phyloP scores from a whole-genome alignment of 768 basidiomycete genomes.

The Asterophora lycoperdoides region DNA sequence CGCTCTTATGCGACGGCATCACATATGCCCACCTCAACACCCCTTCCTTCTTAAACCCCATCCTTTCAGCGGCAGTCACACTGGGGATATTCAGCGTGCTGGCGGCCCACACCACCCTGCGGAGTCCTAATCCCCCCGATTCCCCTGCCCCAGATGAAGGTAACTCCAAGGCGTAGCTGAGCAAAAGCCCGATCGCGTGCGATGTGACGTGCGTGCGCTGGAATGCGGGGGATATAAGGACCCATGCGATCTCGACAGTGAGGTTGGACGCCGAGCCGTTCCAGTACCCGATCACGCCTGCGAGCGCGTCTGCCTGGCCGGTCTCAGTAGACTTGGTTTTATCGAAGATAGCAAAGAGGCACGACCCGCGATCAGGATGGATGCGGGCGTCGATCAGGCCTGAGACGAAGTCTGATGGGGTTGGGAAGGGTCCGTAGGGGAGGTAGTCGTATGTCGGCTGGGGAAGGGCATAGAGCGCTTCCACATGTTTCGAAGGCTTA shows the following conservation, averaged over 20 bases:
- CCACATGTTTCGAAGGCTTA: conserved; percentile 9
- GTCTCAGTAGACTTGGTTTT: conserved; percentile 5
- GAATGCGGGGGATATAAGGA: conserved; percentile 47
- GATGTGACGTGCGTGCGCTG: conserved; percentile 62
- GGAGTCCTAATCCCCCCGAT: conserved; percentile 45
- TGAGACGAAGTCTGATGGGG: conserved; percentile 1
- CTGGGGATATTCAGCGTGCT: conserved; percentile 46
- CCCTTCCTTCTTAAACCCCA: conserved; percentile 58
- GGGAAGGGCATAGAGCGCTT: conserved; percentile 5
- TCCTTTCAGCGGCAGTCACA: conserved; percentile 45
- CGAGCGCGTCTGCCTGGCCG: conserved; percentile 5
- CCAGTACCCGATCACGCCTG: conserved; percentile 10
- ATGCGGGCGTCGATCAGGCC: conserved; percentile 1
- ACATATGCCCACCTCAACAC: conserved; percentile 51
- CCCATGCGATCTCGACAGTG: conserved; percentile 8
- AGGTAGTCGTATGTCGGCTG: conserved; percentile 8
- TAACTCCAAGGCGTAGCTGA: conserved; percentile 44
- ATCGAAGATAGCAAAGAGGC: conserved; percentile 10
- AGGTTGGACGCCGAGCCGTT: conserved; percentile 4
- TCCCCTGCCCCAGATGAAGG: no score
- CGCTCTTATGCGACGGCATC: conserved; percentile 35
- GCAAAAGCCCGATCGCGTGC: conserved; percentile 45
- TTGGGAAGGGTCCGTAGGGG: conserved; percentile 7
- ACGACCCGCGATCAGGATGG: conserved; percentile 1
- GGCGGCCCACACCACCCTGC: conserved; percentile 61